Base-by-base conservation (phyloP, 2,329 filamentous ascomycete genomes). In the Dactylellina parvicollis region DNA sequence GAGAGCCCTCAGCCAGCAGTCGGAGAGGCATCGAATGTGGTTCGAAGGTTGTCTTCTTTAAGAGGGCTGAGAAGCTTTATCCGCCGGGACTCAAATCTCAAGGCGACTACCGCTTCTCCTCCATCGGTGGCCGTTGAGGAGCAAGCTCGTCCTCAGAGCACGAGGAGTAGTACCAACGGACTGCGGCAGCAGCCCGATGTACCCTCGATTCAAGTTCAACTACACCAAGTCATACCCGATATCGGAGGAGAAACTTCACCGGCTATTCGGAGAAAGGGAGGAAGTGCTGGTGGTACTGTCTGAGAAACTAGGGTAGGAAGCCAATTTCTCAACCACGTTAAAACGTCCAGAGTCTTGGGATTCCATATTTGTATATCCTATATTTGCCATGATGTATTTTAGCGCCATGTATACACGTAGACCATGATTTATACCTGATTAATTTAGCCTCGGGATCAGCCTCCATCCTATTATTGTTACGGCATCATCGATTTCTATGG, bases 191-290 rank as follows among this genome's bases (percentile, higher is more conserved):
- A 49, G 20, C 38, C 22, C 8, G 57, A 49, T 12, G 57, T 61
- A 10, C 32, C 50, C 32, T 40, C 52, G 14, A 3, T 67, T 5
- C 62, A 59, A 18, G 62, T 67, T 14, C 49, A 67, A 24, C 26
- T 67, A 10, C 62, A 57, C n/a, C 62, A 67, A 9, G 62, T 67
- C 4, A 67, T 57, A 42, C 62, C 62, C 14, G 62, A 67, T 59
- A 67, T 67, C 24, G 62, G 52, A 18, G 62, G 62, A 8, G 62
- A 67, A 22, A 67, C 62, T 4, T 67, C 62, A 10, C 62, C 62
- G 10, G 52, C 34, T 22, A 67, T 67, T 10, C 52, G 62, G 9
- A 57, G 28, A 20, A 47, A 34, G 22, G 57, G 32, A 50, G 16
- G 8, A 36, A n/a, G 30, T 38, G 16, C 4, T 38, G 12, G 12